Conservation (phyloP, 352 stramenopile genomes). For the Globisporangium paddicum region DNA sequence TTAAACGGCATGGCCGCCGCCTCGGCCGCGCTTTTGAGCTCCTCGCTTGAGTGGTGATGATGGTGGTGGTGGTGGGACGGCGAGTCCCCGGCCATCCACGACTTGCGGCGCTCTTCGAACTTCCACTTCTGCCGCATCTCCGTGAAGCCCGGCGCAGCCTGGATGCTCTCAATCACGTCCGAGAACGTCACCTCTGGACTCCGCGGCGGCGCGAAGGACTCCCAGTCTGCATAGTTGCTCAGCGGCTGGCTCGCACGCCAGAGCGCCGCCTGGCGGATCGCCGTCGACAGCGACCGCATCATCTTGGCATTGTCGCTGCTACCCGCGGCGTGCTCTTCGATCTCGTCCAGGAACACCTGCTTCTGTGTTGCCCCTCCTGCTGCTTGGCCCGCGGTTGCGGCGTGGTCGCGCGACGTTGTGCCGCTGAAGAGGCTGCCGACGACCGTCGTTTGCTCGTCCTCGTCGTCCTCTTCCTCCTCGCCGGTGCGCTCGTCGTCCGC, state of each 20-base stretch:
- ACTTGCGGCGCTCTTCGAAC: conserved; percentile 61
- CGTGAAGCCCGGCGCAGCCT: conserved; percentile 33
- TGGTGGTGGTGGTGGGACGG: neutral
- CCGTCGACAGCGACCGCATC: conserved; percentile 70
- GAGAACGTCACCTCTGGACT: conserved; percentile 72
- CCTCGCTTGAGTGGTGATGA: conserved; percentile 13
- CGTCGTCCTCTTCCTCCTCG: conserved; percentile 38
- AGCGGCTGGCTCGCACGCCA: conserved; percentile 75
- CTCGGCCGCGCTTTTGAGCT: conserved; percentile 3
- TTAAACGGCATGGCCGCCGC: conserved; percentile 21
- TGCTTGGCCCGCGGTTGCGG: conserved; percentile 12
- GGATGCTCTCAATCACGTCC: conserved; percentile 67
- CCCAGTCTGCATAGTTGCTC: conserved; percentile 64
- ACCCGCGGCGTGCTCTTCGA: conserved; percentile 57
- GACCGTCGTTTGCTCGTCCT: conserved; percentile 71
- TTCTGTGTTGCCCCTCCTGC: conserved; percentile 13
- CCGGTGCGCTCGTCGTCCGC: conserved; percentile 34
- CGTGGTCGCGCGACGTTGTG: conserved; percentile 51
- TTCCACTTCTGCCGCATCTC: conserved; percentile 46
- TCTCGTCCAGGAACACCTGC: conserved; percentile 60
- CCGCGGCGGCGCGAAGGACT: conserved; percentile 44
- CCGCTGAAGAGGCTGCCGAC: conserved; percentile 75
- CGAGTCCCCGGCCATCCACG: conserved; percentile 64
- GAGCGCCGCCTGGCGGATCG: conserved; percentile 70
- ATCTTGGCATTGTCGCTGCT: conserved; percentile 57